Conservation (phyloP, 2,329 filamentous ascomycete species). For the Fusarium chlamydosporum region DNA sequence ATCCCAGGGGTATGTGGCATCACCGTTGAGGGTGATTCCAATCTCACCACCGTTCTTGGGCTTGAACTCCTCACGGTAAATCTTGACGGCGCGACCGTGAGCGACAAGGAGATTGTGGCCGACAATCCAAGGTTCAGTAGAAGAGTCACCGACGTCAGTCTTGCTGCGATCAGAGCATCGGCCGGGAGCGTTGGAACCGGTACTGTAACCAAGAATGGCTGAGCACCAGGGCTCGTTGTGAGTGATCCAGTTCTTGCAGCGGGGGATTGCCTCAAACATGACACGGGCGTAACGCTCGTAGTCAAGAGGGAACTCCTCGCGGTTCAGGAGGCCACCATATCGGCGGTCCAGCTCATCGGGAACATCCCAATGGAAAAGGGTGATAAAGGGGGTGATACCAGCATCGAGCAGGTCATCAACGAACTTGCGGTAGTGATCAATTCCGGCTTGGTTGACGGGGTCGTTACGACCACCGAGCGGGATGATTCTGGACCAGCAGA, state of each 20-base stretch:
- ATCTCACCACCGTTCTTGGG: constrained; percentile 79
- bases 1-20: constrained; percentile 88
- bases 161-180: constrained; percentile 81
- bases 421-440: constrained; percentile 84
- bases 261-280: constrained; percentile 79
- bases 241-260: constrained; percentile 90
- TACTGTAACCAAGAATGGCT: constrained; percentile 83
- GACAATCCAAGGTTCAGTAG: constrained; percentile 84
- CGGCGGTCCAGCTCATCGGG: constrained; percentile 83
- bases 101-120: constrained; percentile 86
- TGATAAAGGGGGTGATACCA: constrained; percentile 85
- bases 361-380: constrained; percentile 90
- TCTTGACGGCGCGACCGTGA: constrained; percentile 84
- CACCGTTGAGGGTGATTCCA: constrained; percentile 89
- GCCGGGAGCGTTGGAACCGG: constrained; percentile 85
- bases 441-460: constrained; percentile 81
- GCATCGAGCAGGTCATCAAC: constrained; percentile 82
- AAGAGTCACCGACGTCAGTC: constrained; percentile 78
- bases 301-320: constrained; percentile 85
- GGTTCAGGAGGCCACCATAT: constrained; percentile 85
- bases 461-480: constrained; percentile 87
- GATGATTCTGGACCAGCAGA: constrained; percentile 88
- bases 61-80: constrained; percentile 88
- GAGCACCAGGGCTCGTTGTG: constrained; percentile 94
- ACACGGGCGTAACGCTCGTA: constrained; percentile 84